Evolutionary conservation across 2,329 filamentous ascomycete species (phyloP), one percentile per base, ranked within the genome.

Genomic region (Tolypocladium tundrense): DNA sequence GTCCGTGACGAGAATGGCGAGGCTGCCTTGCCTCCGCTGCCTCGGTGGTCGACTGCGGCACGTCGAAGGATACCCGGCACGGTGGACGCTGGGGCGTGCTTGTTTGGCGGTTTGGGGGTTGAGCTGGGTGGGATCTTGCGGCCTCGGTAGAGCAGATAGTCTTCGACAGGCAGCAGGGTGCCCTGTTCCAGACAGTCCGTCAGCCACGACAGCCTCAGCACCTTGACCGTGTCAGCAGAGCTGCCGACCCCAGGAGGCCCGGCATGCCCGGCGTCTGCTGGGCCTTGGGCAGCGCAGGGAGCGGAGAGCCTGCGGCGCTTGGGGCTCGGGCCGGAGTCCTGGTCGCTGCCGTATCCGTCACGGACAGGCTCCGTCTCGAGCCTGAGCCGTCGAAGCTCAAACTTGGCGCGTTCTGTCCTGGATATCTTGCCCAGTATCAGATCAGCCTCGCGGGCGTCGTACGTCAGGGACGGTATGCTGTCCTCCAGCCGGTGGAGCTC

Each of bases 341-440:
- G 57, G 5, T 51, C 27, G 10, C 27, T 33, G 14, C 35, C 42
- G 24, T 4, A 19, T 21, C 37, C 40, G 24, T 57, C 35, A n/a
- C 31, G 31, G 31, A 67, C 31, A 8, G 68, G 82, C 57, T 82
- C 76, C 0, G 85, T 84, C 45, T 72, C 69, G 2, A 96, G 64
- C 16, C 84, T 86, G 52, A 83, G 80, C 8, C 83, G 80, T 56
- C 90, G 80, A 60, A 97, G 75, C 72, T 97, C 93, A 64, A 95
- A 86, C 53, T 82, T 78, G 1, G 90, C 90, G 21, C 93, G 81
- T 65, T 84, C 81, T 62, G 83, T 86, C 57, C 83, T 86, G 0
- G 79, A 78, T 40, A 96, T 79, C 63, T 86, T 90, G 2, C 88
- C 91, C 37, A 97, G 69, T 2, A 96, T 77, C 3, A 97, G 71